Evolutionary conservation across 352 stramenopile species (phyloP), one percentile per base, ranked within the genome.

Genomic region (Pythium rhizo-oryzae): DNA sequence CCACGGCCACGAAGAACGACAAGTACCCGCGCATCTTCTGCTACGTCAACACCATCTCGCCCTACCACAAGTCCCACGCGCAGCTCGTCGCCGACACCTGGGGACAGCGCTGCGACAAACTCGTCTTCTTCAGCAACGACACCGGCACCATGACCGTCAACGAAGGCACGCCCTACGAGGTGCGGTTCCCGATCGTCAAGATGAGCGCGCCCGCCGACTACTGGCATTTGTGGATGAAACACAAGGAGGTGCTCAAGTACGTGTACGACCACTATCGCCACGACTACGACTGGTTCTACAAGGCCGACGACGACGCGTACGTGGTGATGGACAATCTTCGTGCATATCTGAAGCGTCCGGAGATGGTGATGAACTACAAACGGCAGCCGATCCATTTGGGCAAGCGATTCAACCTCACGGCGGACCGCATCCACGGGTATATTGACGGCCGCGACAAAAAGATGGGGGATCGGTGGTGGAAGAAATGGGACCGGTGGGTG

Each of bases 121-220:
- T 94, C 58, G 65, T 94, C 53, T 94, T 94, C 66, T 93, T 94
- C 70, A 94, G 86, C 71, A 91, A 94, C 65, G 76, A 59, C 8
- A 90, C 63, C 24, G 82, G 81, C 52, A 76, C 64, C 0, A 81
- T 91, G 55, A 65, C 77, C 1, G 65, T 82, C 21, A 59, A 59
- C 51, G 72, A 56, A 1, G 60, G 60, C 21, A 73, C 67, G 21
- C 39, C 35, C 2, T 35, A 33, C 8, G 73, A 81, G 15, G 44
- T 59, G 1, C 54, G 59, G 51, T 91, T 78, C 46, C 76, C 88
- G 2, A 80, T 94, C 41, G 68, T 92, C 55, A 68, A 79, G 56
- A 77, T 94, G 54, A 60, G 50, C 12, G 54, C 54, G 35, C 54
- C 54, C 35, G 81, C 84, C 1, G 85, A 93, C 64, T 84, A 94